Evolutionary conservation across 73 alveolate species (phyloP).

Genomic region (Tetrahymena borealis): DNA sequence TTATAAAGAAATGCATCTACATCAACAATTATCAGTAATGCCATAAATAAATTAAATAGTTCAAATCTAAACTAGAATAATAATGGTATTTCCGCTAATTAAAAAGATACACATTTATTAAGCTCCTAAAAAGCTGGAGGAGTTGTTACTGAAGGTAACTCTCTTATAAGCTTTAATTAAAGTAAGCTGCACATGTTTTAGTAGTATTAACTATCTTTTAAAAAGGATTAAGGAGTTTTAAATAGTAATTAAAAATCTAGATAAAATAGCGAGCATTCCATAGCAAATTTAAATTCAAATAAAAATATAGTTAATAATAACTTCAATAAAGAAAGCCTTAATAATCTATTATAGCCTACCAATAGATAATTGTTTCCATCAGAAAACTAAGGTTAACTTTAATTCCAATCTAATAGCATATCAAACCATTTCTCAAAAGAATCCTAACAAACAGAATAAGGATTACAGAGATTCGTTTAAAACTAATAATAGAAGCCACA

Average conservation of each 20-base stretch:
- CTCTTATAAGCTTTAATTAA: background rate
- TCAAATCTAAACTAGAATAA: background rate
- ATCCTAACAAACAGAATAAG: no score
- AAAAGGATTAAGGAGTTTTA: background rate
- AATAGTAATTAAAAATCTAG: background rate
- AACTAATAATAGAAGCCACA: no score
- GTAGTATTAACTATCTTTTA: background rate
- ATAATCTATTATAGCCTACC: background rate
- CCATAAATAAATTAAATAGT: background rate
- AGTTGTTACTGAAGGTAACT: background rate
- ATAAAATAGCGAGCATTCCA: background rate
- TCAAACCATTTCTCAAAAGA: background rate
- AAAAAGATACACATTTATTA: background rate
- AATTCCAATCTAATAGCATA: background rate
- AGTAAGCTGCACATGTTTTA: background rate
- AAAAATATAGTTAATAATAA: background rate
- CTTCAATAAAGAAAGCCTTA: background rate
- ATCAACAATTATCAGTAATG: background rate
- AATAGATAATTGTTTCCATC: background rate
- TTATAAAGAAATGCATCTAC: background rate
- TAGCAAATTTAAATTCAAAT: background rate
- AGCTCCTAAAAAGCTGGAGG: background rate
- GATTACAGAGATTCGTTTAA: no score
- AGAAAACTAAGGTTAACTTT: background rate
- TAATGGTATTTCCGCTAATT: background rate